phyloP scores from a whole-genome alignment of 192 early-diverging fungal species.

The Coemansia umbellata region DNA sequence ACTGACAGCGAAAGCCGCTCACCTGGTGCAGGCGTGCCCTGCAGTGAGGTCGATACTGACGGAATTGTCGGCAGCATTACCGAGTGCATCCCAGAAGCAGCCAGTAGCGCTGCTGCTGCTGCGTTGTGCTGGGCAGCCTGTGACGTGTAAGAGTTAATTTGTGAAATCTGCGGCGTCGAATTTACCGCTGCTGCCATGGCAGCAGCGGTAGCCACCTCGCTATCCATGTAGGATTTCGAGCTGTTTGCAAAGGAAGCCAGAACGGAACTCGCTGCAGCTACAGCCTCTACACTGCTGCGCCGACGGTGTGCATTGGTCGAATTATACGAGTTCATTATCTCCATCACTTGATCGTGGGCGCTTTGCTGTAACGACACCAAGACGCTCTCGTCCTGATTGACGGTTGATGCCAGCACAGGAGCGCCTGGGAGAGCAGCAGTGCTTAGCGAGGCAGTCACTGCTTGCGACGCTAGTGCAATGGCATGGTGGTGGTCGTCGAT shows the following conservation, averaged over 20 bases:
- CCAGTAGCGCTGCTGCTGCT: slow-evolving; percentile 42
- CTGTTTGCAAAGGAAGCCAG: slow-evolving; percentile 48
- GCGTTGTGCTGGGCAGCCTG: slow-evolving; percentile 31
- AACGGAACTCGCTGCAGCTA: slow-evolving; percentile 49
- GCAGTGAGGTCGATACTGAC: slow-evolving; percentile 34
- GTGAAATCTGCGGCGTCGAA: slow-evolving; percentile 7
- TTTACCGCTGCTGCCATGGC: slow-evolving; percentile 15
- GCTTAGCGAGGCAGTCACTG: slow-evolving; percentile 5
- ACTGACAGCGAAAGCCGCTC: slow-evolving; percentile 9
- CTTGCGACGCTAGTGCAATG: slow-evolving; percentile 5
- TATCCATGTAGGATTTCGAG: slow-evolving; percentile 27
- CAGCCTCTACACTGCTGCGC: slow-evolving; percentile 49
- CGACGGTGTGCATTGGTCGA: slow-evolving; percentile 33
- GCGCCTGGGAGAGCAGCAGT: background rate
- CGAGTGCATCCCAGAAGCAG: slow-evolving; percentile 36
- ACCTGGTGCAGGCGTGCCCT: slow-evolving; percentile 32
- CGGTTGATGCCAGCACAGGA: background rate
- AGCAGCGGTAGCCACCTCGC: slow-evolving; percentile 9
- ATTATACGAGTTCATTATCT: slow-evolving; percentile 46
- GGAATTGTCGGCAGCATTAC: slow-evolving; percentile 46
- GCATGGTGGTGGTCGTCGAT: background rate
- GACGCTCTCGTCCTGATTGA: slow-evolving; percentile 1
- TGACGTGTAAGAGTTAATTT: slow-evolving; percentile 10
- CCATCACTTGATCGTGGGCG: slow-evolving; percentile 40
- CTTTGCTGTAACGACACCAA: slow-evolving; percentile 21